A percentile compares a stretch with the other conserved stretches of the same genome.
phyloP scores from a whole-genome alignment of 345 rosid species.

The Citrus glauca region DNA sequence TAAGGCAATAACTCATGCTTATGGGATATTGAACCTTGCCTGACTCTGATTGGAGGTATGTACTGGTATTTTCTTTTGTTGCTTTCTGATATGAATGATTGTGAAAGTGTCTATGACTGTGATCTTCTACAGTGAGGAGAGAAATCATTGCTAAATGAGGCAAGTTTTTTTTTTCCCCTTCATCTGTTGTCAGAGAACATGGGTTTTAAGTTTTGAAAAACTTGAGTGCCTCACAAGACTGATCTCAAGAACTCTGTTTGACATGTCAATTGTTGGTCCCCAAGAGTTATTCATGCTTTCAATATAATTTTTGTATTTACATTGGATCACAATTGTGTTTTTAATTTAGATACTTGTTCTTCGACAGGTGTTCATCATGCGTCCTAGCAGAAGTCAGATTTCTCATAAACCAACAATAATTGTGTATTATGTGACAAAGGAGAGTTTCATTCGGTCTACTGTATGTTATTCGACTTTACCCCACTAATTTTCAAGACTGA shows the following conservation, averaged over 20 bases:
- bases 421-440: background rate
- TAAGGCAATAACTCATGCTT: background rate
- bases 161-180: background rate
- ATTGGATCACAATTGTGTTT: background rate
- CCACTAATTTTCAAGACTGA: background rate
- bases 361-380: background rate
- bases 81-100: background rate
- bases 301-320: background rate
- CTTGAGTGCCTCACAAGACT: background rate
- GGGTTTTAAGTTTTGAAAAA: background rate
- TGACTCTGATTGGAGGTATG: conserved; percentile 13
- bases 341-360: background rate
- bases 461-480: background rate
- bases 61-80: background rate
- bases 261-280: background rate
- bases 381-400: background rate
- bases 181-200: background rate
- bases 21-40: background rate
- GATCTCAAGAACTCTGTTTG: background rate
- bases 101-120: background rate
- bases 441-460: background rate
- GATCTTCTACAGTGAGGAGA: background rate
- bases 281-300: background rate
- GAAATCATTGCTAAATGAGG: background rate
- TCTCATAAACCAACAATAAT: background rate